Evolutionary conservation across 1,284 basidiomycete species (phyloP).

Genomic region (Irpex sp.): DNA sequence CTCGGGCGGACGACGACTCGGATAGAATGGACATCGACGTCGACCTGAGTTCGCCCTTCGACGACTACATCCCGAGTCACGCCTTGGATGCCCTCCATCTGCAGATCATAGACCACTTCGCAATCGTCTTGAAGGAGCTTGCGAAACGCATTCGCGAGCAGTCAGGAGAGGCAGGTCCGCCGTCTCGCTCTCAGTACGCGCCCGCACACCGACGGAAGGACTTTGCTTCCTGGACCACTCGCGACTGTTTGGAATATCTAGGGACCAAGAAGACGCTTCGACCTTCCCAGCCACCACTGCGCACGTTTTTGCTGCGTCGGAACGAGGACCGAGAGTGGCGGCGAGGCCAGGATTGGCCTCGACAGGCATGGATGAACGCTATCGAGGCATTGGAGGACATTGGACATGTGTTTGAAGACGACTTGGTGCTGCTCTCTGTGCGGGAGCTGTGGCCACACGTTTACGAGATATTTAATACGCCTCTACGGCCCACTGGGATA

Average conservation of each 20-base stretch:
- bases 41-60: conserved; percentile 25
- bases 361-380: conserved; percentile 56
- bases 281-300: conserved; percentile 36
- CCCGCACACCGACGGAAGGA: conserved; percentile 41
- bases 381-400: conserved; percentile 44
- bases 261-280: conserved; percentile 27
- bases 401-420: conserved; percentile 49
- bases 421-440: conserved; percentile 46
- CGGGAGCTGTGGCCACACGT: conserved; percentile 45
- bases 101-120: conserved; percentile 67
- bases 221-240: conserved; percentile 47
- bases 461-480: conserved; percentile 42
- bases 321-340: conserved; percentile 45
- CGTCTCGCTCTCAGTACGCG: conserved; percentile 49
- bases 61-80: conserved; percentile 40
- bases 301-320: conserved; percentile 49
- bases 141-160: conserved; percentile 49
- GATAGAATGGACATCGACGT: conserved; percentile 64
- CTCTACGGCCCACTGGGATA: conserved; percentile 47
- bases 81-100: conserved; percentile 64
- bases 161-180: conserved; percentile 25
- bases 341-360: conserved; percentile 67
- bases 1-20: conserved; percentile 24
- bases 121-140: conserved; percentile 52
- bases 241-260: conserved; percentile 57